A percentile compares a stretch with the other conserved stretches of the same genome.
Evolutionary conservation across 176 grass and related monocot genomes (phyloP).

Genomic region (Bothriochloa decipiens): DNA sequence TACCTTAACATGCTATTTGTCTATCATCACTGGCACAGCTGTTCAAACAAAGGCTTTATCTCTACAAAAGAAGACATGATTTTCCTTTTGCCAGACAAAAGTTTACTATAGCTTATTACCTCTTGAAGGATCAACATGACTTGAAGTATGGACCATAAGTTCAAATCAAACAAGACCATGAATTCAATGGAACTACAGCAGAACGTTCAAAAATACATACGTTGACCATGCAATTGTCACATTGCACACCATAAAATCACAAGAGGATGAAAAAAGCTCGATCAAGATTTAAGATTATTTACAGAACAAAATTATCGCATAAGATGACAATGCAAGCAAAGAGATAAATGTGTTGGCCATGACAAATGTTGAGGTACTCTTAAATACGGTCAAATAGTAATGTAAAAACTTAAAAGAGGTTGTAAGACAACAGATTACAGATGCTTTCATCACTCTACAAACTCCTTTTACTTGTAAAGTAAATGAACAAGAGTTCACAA

Average conservation of each 20-base stretch:
- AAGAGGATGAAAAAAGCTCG: slow-evolving; percentile 1
- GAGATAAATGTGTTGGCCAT: neutral
- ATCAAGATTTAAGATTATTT: neutral
- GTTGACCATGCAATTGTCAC: neutral
- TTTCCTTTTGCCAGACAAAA: neutral
- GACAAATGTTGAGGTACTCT: slow-evolving; percentile 20
- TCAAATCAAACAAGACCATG: neutral
- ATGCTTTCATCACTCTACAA: no score
- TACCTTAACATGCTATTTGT: neutral
- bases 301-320: neutral
- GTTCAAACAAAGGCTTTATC: neutral
- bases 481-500: neutral
- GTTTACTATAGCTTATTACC: slow-evolving; percentile 7
- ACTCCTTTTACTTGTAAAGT: neutral
- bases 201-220: neutral
- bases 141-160: neutral
- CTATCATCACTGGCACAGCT: neutral
- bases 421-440: no score
- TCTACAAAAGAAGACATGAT: slow-evolving; percentile 11
- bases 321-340: neutral
- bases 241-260: slow-evolving; percentile 1
- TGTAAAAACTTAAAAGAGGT: neutral
- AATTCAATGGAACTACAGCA: neutral
- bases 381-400: slow-evolving; percentile 2
- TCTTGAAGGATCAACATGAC: neutral